Evolutionary conservation across 352 stramenopile species (phyloP).

Genomic region (Phytophthora litchii): DNA sequence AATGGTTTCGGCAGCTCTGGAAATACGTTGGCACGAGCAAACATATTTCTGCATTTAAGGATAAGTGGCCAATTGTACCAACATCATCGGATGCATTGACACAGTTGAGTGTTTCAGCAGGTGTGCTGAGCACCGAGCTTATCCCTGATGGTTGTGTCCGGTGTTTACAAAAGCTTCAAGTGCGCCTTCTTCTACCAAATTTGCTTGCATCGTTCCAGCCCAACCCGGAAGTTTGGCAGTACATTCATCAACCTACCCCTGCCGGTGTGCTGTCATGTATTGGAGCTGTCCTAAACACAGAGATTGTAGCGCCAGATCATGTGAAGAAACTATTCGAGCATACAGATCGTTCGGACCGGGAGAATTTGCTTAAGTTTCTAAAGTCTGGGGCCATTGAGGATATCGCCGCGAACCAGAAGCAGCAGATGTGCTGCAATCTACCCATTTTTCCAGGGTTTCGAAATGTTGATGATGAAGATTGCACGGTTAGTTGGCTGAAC

Average conservation of each 20-base stretch:
- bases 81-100: slow-evolving; percentile 51
- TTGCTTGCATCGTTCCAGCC: slow-evolving; percentile 62
- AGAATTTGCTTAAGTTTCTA: slow-evolving; percentile 54
- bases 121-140: slow-evolving; percentile 61
- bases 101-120: slow-evolving; percentile 44
- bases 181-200: slow-evolving; percentile 60
- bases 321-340: slow-evolving; percentile 25
- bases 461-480: slow-evolving; percentile 6
- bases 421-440: slow-evolving; percentile 41
- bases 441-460: slow-evolving; percentile 62
- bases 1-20: slow-evolving; percentile 73
- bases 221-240: slow-evolving; percentile 66
- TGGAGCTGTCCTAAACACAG: slow-evolving; percentile 24
- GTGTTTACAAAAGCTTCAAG: slow-evolving; percentile 53
- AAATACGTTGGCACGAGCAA: slow-evolving; percentile 58
- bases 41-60: slow-evolving; percentile 49
- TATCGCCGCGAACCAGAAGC: slow-evolving; percentile 34
- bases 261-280: slow-evolving; percentile 57
- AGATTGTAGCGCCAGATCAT: slow-evolving; percentile 3
- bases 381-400: slow-evolving; percentile 46
- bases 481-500: slow-evolving; percentile 32
- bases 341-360: slow-evolving; percentile 33
- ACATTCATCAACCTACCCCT: slow-evolving; percentile 74
- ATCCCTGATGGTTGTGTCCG: slow-evolving; percentile 47
- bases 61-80: slow-evolving; percentile 75